These are phyloP conservation scores for Massariosphaeria phaeospora DNA, from an alignment of 495 filamentous ascomycete species.

Conservation along the genomic window DNA sequence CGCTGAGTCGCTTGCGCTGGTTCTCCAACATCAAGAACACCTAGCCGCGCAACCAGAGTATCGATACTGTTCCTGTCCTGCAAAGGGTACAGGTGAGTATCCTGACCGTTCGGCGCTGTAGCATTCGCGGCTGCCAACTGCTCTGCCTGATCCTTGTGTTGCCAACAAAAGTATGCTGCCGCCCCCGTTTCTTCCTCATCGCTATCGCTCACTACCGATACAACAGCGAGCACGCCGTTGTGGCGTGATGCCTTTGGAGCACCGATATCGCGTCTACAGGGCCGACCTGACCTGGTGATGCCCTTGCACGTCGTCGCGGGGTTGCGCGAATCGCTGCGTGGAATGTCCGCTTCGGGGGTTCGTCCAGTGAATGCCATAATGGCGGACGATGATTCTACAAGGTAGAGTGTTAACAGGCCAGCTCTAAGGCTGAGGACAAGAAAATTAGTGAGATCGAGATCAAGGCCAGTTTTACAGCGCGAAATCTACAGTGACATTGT, in stretches of 20 bases:
- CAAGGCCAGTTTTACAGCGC: neutral
- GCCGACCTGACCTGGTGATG: slow-evolving; percentile 68
- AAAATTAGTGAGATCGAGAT: too few species aligned
- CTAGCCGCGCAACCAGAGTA: slow-evolving; percentile 72
- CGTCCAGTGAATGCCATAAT: slow-evolving; percentile 45
- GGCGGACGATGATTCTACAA: neutral
- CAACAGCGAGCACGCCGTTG: slow-evolving; percentile 42
- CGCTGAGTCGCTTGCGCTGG: neutral
- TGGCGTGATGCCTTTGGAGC: slow-evolving; percentile 40
- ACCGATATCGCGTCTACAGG: slow-evolving; percentile 67
- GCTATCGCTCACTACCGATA: slow-evolving; percentile 39
- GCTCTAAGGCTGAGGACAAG: neutral
- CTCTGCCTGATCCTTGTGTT: slow-evolving; percentile 82
- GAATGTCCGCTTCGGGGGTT: slow-evolving; percentile 77
- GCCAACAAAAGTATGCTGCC: slow-evolving; percentile 76
- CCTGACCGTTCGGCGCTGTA: slow-evolving; percentile 6
- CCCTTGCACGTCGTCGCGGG: slow-evolving; percentile 83
- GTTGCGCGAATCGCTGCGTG: slow-evolving; percentile 75
- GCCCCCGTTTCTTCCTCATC: slow-evolving; percentile 43
- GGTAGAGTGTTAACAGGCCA: neutral
- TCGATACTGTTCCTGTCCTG: slow-evolving; percentile 71
- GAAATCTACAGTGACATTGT: neutral
- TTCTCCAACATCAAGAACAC: slow-evolving; percentile 59
- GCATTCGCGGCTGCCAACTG: slow-evolving; percentile 29
- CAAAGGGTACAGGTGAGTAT: slow-evolving; percentile 40